phyloP scores from a whole-genome alignment of 1,284 basidiomycete species.

The Filobasidium uniguttulatum region DNA sequence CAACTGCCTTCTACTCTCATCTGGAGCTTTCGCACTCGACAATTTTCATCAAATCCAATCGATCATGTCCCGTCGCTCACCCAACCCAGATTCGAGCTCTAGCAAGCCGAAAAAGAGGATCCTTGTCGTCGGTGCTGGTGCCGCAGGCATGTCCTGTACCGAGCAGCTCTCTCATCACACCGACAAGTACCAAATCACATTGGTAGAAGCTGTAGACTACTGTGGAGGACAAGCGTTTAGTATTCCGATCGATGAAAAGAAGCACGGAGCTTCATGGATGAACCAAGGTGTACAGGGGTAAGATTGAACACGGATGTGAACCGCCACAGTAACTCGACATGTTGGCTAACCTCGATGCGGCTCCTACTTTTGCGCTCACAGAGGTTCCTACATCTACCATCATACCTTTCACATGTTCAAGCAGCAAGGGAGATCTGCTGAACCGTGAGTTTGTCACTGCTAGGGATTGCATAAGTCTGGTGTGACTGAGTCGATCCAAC shows the following conservation, averaged over 20 bases:
- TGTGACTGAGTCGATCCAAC: not conserved
- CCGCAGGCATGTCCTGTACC: constrained; percentile 46
- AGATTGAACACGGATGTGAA: constrained; percentile 4
- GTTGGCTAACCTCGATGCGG: constrained; percentile 19
- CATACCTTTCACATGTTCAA: constrained; percentile 49
- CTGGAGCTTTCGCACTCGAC: no score
- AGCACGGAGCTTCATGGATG: constrained; percentile 46
- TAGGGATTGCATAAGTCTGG: not conserved
- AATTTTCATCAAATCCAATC: no score
- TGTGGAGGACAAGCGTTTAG: constrained; percentile 51
- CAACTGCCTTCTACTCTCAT: no score
- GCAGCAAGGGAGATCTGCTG: constrained; percentile 43
- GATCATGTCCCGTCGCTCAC: constrained; percentile 6
- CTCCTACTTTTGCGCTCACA: constrained; percentile 17
- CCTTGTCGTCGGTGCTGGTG: constrained; percentile 44
- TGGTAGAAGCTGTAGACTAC: constrained; percentile 44
- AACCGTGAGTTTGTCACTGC: constrained; percentile 20
- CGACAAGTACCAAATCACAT: constrained; percentile 45
- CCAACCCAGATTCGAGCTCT: not conserved
- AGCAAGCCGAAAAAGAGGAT: constrained; percentile 39
- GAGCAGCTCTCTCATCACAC: constrained; percentile 44
- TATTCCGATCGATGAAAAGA: constrained; percentile 42
- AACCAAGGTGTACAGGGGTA: constrained; percentile 45
- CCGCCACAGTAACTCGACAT: constrained; percentile 4
- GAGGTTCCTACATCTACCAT: constrained; percentile 47